Percentiles rank a stretch among this genome's conserved stretches.
Evolutionary conservation across 352 stramenopile genomes (phyloP).

Genomic region (Elongisporangium prolatum): DNA sequence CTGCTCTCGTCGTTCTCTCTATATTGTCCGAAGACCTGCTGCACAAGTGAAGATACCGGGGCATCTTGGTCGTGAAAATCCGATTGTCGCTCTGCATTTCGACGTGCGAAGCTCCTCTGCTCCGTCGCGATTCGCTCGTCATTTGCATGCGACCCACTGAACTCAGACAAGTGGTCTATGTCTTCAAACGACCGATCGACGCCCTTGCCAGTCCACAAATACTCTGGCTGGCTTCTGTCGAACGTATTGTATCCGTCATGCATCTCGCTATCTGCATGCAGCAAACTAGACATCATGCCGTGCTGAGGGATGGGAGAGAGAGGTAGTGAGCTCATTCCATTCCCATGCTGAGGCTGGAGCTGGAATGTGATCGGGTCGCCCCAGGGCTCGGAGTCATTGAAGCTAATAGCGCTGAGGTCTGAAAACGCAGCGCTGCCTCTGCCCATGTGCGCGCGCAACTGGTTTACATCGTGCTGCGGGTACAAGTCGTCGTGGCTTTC

Average conservation of each 20-base stretch:
- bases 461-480: background rate
- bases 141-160: background rate
- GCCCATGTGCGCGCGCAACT: background rate
- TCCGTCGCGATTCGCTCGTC: background rate
- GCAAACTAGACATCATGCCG: slow-evolving; percentile 6
- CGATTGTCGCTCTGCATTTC: background rate
- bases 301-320: slow-evolving; percentile 3
- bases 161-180: background rate
- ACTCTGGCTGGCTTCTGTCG: background rate
- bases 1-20: slow-evolving; percentile 2
- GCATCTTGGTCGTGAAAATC: slow-evolving; percentile 8
- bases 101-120: background rate
- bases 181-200: background rate
- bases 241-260: background rate
- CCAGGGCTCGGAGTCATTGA: slow-evolving; percentile 80
- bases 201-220: background rate
- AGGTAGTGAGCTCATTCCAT: background rate
- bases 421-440: slow-evolving; percentile 17
- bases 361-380: slow-evolving; percentile 45
- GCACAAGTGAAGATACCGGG: slow-evolving; percentile 48
- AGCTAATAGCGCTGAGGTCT: slow-evolving; percentile 68
- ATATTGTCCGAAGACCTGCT: slow-evolving; percentile 41
- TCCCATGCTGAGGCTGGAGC: slow-evolving; percentile 10
- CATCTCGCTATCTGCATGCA: slow-evolving; percentile 1
- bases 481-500: background rate